Base-by-base conservation (phyloP, 257 asterid genomes). In the Mitragyna speciosa region DNA sequence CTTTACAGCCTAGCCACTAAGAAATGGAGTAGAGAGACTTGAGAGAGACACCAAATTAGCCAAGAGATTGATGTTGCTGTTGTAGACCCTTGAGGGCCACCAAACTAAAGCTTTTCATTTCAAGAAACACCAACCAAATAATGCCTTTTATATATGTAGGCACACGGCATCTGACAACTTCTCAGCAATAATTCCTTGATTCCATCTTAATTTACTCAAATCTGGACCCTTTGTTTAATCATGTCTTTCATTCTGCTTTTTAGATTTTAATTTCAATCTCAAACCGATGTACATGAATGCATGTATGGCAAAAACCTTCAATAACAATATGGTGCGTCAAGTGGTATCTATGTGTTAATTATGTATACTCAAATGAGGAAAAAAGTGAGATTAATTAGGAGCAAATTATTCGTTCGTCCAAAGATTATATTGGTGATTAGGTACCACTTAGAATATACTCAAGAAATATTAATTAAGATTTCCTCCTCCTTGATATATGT, bases 1-100 rank as follows among this genome's bases (percentile, higher is more conserved):
- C 75, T 71, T 82, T 77, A 72, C 82, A 71, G 81, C 20, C 65
- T 82, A 61, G 70, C 30, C 45, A 71, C 41, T 59, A 63, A 72
- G 78, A 63, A 39, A 77, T 65, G 65, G 61, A 12, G 12, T 43
- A 19, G 48, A 36, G 33, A 7, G 41, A 66, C 4, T 49, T 58
- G 22, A 47, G 45, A 65, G n/a, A 17, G 5, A 45, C 78, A 52
- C 20, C 70, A 63, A 19, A 61, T 28, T 43, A 65, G n/a, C 16
- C 11, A 54, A 49, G 72, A 39, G 65, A 15, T 71, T 30, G 48
- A 45, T 45, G 39, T 14, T 45, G 74, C 2, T 7, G 41, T 24
- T 28, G 80, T 39, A 76, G 66, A 66, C 74, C 80, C 31, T 52
- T 22, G 58, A 22, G 43, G 81, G 63, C 68, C 68, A 67, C 81